Conservation (phyloP, 2,329 filamentous ascomycete genomes). For the Ophiostoma sp. region DNA sequence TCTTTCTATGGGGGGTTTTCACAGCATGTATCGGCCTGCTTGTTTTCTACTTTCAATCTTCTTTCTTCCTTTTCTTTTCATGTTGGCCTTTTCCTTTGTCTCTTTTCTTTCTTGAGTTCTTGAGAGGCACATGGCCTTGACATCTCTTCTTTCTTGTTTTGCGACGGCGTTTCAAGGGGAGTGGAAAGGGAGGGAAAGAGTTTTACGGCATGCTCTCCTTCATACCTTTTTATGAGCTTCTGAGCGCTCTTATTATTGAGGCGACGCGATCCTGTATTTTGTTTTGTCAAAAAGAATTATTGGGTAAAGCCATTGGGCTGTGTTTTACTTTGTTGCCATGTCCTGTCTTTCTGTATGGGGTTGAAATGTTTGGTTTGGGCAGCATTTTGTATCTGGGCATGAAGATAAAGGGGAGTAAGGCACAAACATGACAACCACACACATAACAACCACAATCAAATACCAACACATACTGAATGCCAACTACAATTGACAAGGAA, state of each 20-base stretch:
- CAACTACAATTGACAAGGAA: not conserved
- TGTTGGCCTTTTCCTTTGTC: not conserved
- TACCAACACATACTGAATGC: not conserved
- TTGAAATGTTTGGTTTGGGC: not conserved
- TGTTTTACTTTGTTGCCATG: not conserved
- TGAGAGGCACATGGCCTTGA: not conserved
- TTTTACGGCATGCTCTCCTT: not conserved
- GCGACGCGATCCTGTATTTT: not conserved
- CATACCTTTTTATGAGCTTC: not conserved
- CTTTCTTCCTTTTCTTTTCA: not conserved
- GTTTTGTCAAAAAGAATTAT: not conserved
- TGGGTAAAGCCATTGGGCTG: not conserved
- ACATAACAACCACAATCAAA: not conserved
- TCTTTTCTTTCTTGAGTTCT: not conserved
- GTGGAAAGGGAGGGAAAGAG: not conserved
- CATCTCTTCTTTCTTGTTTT: not conserved
- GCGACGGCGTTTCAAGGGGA: not conserved
- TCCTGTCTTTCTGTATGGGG: not conserved
- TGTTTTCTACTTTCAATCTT: not conserved
- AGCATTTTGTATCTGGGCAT: constrained; percentile 9
- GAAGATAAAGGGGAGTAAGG: not conserved
- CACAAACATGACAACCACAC: not conserved
- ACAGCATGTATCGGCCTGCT: not conserved
- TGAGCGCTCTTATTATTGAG: no score
- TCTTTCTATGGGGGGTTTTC: not conserved